Evolutionary conservation across 2,329 filamentous ascomycete species (phyloP).

Genomic region (Nemania diffusa): DNA sequence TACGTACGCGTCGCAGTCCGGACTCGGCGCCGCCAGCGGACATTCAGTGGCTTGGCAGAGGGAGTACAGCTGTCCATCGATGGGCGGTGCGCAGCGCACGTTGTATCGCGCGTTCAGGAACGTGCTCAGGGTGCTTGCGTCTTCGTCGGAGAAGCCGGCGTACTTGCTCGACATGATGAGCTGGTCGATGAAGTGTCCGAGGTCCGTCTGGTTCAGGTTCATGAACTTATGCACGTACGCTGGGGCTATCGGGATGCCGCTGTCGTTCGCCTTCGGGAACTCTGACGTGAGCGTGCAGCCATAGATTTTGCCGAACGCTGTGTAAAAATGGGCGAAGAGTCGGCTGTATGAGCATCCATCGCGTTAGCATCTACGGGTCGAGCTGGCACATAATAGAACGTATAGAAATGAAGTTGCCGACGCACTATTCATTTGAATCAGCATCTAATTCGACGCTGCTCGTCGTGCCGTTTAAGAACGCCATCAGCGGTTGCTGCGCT

Average conservation of each 20-base stretch:
- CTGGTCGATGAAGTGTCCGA: conserved; percentile 23
- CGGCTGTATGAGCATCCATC: conserved; percentile 9
- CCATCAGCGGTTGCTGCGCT: not conserved
- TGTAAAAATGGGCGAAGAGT: conserved; percentile 23
- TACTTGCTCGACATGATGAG: conserved; percentile 19
- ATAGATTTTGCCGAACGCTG: conserved; percentile 19
- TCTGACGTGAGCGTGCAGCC: conserved; percentile 14
- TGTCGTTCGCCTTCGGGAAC: conserved; percentile 24
- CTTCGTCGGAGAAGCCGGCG: conserved; percentile 17
- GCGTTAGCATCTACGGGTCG: conserved; percentile 12
- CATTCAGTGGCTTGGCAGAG: conserved; percentile 25
- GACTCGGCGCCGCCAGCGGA: conserved; percentile 21
- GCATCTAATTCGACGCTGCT: conserved; percentile 7
- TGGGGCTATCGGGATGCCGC: conserved; percentile 10
- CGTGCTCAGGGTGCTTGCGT: conserved; percentile 11
- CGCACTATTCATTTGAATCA: conserved; percentile 21
- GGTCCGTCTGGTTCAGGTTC: conserved; percentile 26
- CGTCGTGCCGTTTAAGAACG: conserved; percentile 17
- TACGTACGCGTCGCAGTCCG: conserved; percentile 22
- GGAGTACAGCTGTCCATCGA: conserved; percentile 20
- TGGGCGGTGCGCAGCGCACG: conserved; percentile 17
- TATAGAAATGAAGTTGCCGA: not conserved
- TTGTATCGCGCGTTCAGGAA: conserved; percentile 24
- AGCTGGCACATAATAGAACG: not conserved
- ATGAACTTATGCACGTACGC: conserved; percentile 28